Percentiles rank a stretch among this genome's conserved stretches.
Evolutionary conservation across 441 rosid species (phyloP).

Genomic region (Sinapis alba): DNA sequence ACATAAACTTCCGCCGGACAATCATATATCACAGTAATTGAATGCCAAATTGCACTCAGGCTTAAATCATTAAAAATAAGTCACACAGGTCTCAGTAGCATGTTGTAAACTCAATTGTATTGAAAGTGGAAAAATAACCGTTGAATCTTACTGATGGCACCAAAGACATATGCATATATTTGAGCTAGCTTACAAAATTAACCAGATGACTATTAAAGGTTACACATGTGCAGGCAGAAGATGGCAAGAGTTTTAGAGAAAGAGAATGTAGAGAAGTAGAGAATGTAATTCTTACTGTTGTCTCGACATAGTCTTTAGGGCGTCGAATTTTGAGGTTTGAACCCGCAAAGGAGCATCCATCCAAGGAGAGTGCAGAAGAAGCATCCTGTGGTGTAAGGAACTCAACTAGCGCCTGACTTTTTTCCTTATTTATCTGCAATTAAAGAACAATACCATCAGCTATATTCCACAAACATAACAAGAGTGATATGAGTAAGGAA

Average conservation of each 20-base stretch:
- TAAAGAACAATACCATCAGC: conserved; percentile 25
- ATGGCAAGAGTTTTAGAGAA: conserved; percentile 19
- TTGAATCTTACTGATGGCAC: conserved; percentile 24
- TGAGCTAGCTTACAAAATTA: conserved; percentile 6
- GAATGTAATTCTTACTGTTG: conserved; percentile 66
- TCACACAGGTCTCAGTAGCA: conserved; percentile 3
- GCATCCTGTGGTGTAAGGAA: conserved; percentile 97
- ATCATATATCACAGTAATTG: conserved; percentile 3
- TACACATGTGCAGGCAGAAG: conserved; percentile 13
- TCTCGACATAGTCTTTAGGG: conserved; percentile 82
- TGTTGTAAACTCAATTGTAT: conserved; percentile 12
- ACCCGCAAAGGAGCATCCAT: conserved; percentile 67
- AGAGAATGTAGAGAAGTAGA: conserved; percentile 17
- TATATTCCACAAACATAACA: conserved; percentile 28
- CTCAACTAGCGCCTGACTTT: conserved; percentile 84
- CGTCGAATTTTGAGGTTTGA: conserved; percentile 76
- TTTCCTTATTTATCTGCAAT: conserved; percentile 79
- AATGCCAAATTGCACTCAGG: conserved; percentile 5
- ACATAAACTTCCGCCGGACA: not conserved
- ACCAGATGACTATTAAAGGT: conserved; percentile 18
- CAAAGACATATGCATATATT: conserved; percentile 11
- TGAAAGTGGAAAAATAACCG: not conserved
- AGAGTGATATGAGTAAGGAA: conserved; percentile 28
- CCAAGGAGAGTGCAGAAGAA: conserved; percentile 80
- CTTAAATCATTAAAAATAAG: conserved; percentile 12